A percentile compares a stretch with the other conserved stretches of the same genome.
These are phyloP conservation scores for Podaxis mareebaensis DNA, from an alignment of 768 basidiomycete species.

Conservation along the genomic window DNA sequence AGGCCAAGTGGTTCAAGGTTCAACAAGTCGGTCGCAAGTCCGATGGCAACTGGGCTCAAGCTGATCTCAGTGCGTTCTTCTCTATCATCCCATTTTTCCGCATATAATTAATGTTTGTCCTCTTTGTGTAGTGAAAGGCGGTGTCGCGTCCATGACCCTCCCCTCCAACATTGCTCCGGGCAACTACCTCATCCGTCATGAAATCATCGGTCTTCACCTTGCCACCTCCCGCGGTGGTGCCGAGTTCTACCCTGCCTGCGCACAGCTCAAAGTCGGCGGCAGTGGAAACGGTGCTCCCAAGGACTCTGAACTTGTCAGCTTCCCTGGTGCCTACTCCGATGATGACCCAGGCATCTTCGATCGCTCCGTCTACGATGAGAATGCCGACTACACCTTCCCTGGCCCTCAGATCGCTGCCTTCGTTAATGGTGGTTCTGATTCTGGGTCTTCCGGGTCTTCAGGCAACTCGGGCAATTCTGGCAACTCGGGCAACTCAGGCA, in stretches of 20 bases:
- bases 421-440: conserved; percentile 23
- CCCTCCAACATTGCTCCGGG: conserved; percentile 61
- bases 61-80: conserved; percentile 46
- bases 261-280: conserved; percentile 57
- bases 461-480: conserved; percentile 11
- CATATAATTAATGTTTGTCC: neutral
- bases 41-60: conserved; percentile 50
- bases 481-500: conserved; percentile 3
- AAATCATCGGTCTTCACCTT: conserved; percentile 78
- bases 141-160: conserved; percentile 40
- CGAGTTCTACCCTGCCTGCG: conserved; percentile 81
- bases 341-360: conserved; percentile 71
- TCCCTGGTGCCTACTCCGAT: conserved; percentile 76
- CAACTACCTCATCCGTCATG: conserved; percentile 76
- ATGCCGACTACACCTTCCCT: conserved; percentile 43
- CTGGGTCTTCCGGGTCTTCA: conserved; percentile 2
- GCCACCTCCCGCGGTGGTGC: conserved; percentile 59
- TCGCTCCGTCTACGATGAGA: conserved; percentile 38
- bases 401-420: conserved; percentile 51
- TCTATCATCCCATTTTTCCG: neutral
- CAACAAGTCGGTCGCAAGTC: conserved; percentile 47
- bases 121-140: conserved; percentile 36
- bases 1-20: conserved; percentile 78
- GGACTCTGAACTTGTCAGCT: conserved; percentile 51
- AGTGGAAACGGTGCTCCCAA: conserved; percentile 49